Evolutionary conservation across 2,329 filamentous ascomycete species (phyloP).

Genomic region (Curvularia sp.): DNA sequence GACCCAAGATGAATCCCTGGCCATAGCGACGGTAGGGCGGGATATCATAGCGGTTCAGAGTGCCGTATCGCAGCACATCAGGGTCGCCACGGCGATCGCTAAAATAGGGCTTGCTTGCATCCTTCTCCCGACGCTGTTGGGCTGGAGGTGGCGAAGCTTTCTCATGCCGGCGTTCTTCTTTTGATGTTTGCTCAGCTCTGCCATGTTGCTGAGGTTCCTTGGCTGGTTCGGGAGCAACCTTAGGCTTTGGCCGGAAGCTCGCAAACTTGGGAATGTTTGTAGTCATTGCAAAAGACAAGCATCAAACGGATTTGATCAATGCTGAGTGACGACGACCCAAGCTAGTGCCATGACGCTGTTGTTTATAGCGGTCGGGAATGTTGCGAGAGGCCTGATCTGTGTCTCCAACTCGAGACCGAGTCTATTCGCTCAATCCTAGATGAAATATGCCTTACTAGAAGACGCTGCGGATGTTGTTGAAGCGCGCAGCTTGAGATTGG

Average conservation of each 20-base stretch:
- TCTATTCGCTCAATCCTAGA: not conserved
- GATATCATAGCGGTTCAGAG: constrained; percentile 73
- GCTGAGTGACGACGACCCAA: not conserved
- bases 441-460: not conserved
- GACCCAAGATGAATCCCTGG: constrained; percentile 73
- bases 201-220: constrained; percentile 23
- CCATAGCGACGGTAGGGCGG: constrained; percentile 75
- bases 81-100: constrained; percentile 77
- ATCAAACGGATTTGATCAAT: not conserved
- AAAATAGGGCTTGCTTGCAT: constrained; percentile 30
- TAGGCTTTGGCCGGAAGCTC: constrained; percentile 69
- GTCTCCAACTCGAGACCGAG: too few species aligned
- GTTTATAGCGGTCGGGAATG: not conserved
- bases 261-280: constrained; percentile 70
- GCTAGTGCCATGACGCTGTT: not conserved
- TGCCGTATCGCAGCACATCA: constrained; percentile 76
- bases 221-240: constrained; percentile 18
- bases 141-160: constrained; percentile 48
- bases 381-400: not conserved
- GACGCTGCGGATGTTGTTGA: not conserved
- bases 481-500: constrained; percentile 1
- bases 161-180: constrained; percentile 7
- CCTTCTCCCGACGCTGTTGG: constrained; percentile 6
- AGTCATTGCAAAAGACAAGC: constrained; percentile 25
- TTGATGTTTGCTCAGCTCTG: constrained; percentile 10